Base-by-base conservation (phyloP, 164 flowering plant genomes). In the Dillenia suffruticosa region DNA sequence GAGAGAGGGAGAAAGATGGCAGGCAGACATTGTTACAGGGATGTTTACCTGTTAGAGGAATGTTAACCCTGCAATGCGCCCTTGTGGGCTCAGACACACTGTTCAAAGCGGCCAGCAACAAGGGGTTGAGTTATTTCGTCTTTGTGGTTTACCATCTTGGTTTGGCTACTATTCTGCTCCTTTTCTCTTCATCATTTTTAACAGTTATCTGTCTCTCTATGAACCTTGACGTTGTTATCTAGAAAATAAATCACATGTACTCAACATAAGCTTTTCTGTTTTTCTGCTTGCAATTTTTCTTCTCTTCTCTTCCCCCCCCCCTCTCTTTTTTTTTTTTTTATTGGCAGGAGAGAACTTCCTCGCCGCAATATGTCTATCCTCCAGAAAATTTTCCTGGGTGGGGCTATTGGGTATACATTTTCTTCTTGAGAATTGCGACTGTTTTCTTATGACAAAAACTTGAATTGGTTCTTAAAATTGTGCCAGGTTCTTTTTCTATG, bases 241-340 rank as follows among this genome's bases (percentile, higher is more conserved):
- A 2, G 32, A 5, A 24, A 26, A 26, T 5, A 26, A 26, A 26
- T 26, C 32, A 26, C 32, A 26, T 26, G 32, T 26, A 5, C 32
- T 26, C 3, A 26, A 26, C 32, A 26, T 26, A 26, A 2, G 32
- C 32, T 26, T 2, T 26, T 26, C 32, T 26, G 16, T 17, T 79
- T 77, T 52, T 87, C 92, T 40, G 78, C 84, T 7, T 62, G 84
- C 15, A 81, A 62, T 22, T 68, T 67, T 49, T 64, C 79, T 26
- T 72, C 84, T 11, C 22, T 79, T 8, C 1, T 14, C 32, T 26
- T 3, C 3, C 26, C 3, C 26, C n/a, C n/a, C n/a, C n/a, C n/a
- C n/a, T n/a, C n/a, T n/a, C n/a, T n/a, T n/a, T n/a, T 24, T 3
- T 24, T 1, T 26, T 26, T 26, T 26, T 26, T 26, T 3, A 1